Evolutionary conservation across 2,329 filamentous ascomycete genomes (phyloP).

Genomic region (Talaromyces sp.): DNA sequence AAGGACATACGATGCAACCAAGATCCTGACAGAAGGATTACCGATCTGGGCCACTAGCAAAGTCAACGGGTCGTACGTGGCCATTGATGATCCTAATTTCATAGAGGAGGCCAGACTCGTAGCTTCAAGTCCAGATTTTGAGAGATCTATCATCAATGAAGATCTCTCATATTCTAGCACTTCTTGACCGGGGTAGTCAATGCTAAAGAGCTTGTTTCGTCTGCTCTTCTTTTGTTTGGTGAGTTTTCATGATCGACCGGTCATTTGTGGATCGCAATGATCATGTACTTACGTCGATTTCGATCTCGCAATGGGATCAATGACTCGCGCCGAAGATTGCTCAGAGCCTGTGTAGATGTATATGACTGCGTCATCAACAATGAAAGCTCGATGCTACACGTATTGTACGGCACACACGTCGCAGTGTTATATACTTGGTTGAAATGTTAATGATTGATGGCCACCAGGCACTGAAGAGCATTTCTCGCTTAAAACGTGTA

Average conservation of each 20-base stretch:
- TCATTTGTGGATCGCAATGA: neutral
- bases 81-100: slow-evolving; percentile 7
- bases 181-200: neutral
- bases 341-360: too few relatives aligned
- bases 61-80: neutral
- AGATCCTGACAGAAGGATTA: neutral
- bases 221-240: neutral
- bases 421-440: too few relatives aligned
- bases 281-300: neutral
- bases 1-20: neutral
- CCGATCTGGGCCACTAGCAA: neutral
- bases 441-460: too few relatives aligned
- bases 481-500: too few relatives aligned
- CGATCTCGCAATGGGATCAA: neutral
- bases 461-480: too few relatives aligned
- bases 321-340: neutral
- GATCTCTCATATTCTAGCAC: neutral
- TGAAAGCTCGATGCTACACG: too few relatives aligned
- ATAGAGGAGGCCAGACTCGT: neutral
- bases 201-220: slow-evolving; percentile 9
- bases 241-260: neutral
- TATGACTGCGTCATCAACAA: too few relatives aligned
- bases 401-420: too few relatives aligned
- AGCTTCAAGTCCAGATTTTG: neutral
- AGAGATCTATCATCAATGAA: neutral